Evolutionary conservation across 2,329 filamentous ascomycete genomes (phyloP).

Genomic region (Pestalotiopsis sp.): DNA sequence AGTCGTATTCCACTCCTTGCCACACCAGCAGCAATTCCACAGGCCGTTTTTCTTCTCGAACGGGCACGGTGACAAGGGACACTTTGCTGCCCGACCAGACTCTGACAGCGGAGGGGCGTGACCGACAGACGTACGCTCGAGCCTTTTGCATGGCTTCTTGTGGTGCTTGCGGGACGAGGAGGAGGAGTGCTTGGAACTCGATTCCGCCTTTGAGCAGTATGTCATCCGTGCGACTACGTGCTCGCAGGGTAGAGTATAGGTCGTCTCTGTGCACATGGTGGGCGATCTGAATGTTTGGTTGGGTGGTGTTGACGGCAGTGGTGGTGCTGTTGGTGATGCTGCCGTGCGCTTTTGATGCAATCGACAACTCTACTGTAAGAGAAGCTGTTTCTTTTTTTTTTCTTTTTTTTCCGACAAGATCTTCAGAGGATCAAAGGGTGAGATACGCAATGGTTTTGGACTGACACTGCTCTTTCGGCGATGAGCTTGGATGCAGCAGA

Average conservation of each 20-base stretch:
- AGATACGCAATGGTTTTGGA: background rate
- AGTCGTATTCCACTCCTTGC: conserved; percentile 52
- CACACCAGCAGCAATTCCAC: conserved; percentile 62
- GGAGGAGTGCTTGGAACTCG: conserved; percentile 20
- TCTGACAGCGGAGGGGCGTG: conserved; percentile 49
- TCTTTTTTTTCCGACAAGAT: background rate
- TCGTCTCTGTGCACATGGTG: conserved; percentile 52
- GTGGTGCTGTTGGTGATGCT: background rate
- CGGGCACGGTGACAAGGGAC: conserved; percentile 49
- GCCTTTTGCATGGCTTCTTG: conserved; percentile 44
- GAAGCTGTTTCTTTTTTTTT: background rate
- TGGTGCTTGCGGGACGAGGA: conserved; percentile 21
- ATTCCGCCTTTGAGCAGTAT: conserved; percentile 46
- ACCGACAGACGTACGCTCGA: conserved; percentile 44
- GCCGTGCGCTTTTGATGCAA: background rate
- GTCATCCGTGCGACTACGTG: conserved; percentile 48
- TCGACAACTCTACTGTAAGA: background rate
- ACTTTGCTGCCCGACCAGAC: conserved; percentile 43
- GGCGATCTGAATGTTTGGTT: background rate
- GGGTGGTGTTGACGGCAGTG: background rate
- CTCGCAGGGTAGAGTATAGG: conserved; percentile 54
- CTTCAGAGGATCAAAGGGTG: background rate
- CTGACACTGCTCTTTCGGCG: background rate
- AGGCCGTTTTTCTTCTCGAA: conserved; percentile 51
- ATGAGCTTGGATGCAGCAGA: background rate